Base-by-base conservation (phyloP, 2,329 filamentous ascomycete genomes). In the Huntiella moniliformis region DNA sequence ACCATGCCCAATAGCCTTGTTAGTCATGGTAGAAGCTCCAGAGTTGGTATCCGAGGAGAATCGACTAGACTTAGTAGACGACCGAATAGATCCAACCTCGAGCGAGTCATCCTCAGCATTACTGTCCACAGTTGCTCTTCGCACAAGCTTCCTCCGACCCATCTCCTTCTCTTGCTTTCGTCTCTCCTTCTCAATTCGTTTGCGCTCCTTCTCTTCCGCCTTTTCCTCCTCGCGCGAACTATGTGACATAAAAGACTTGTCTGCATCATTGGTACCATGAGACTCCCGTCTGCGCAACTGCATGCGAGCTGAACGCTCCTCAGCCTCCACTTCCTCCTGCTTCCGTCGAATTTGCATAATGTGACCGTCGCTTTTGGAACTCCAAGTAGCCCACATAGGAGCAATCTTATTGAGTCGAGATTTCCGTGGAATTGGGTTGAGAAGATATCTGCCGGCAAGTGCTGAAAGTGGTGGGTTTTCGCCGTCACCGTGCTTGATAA, bases 401-500 rank as follows among this genome's bases (percentile, higher is more conserved):
- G 43, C 31, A 11, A 38, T 36, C 43, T 49, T 49, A 28, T 43
- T 42, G 5, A 49, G 34, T 28, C 46, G 45, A n/a, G 43, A 45
- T 44, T 49, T 49, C 33, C 47, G 47, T n/a, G 47, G 28, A 28
- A 38, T 44, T 52, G 34, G 55, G 54, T 32, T 49, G 7, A 58
- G 63, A 51, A 67, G 69, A 49, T 78, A 70, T 48, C 84, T 67
- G 1, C 82, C 82, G 1, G 82, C 86, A 7, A 95, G 63, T 0
- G 91, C 85, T 38, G 81, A 85, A 0, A 86, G 82, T 1, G 91
- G 88, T 1, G 91, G 88, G 1, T 64, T 65, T 57, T 96, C 88
- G 0, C 77, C 82, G 2, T 68, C 64, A 1, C 73, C 72, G 52
- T 85, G 83, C 1, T 73, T 68, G 43, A 81, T 72, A 52, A 83